Conservation (phyloP, 192 early-diverging fungal species). For the Backusella luteola region DNA sequence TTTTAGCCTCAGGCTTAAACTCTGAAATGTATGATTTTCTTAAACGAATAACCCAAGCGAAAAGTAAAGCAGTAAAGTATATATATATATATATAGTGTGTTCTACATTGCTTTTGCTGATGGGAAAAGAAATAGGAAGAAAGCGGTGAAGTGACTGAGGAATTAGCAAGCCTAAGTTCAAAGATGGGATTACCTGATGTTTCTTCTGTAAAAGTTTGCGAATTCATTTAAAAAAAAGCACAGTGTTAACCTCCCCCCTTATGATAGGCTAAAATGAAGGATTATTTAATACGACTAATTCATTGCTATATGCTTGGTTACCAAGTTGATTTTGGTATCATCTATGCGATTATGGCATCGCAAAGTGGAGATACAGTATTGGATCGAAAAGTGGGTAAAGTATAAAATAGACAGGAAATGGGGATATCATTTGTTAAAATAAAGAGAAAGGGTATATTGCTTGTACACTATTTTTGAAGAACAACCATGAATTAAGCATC, state of each 20-base stretch:
- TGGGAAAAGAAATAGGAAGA: conserved; percentile 22
- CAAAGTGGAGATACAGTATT: conserved; percentile 50
- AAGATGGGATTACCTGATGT: conserved; percentile 32
- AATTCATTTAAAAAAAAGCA: neutral
- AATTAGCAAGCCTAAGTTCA: conserved; percentile 15
- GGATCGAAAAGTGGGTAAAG: conserved; percentile 46
- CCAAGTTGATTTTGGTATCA: conserved; percentile 53
- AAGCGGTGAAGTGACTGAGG: conserved; percentile 12
- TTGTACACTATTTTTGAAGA: conserved; percentile 44
- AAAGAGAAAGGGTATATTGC: conserved; percentile 45
- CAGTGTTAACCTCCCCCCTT: neutral
- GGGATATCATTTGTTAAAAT: neutral
- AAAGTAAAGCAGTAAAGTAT: conserved; percentile 29
- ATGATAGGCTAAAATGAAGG: conserved; percentile 46
- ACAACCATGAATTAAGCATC: conserved; percentile 50
- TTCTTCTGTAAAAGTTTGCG: conserved; percentile 18
- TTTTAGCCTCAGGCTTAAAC: conserved; percentile 30
- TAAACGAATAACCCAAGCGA: conserved; percentile 16
- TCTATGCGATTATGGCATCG: conserved; percentile 52
- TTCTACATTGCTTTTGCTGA: neutral
- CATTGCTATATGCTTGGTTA: conserved; percentile 56
- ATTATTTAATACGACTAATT: conserved; percentile 50
- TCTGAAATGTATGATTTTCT: conserved; percentile 25
- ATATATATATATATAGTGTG: neutral
- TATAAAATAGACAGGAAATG: too few species aligned